Percentiles rank a stretch among this genome's conserved stretches.
Conservation (phyloP, 768 basidiomycete genomes). For the Filobasidium floriforme region DNA sequence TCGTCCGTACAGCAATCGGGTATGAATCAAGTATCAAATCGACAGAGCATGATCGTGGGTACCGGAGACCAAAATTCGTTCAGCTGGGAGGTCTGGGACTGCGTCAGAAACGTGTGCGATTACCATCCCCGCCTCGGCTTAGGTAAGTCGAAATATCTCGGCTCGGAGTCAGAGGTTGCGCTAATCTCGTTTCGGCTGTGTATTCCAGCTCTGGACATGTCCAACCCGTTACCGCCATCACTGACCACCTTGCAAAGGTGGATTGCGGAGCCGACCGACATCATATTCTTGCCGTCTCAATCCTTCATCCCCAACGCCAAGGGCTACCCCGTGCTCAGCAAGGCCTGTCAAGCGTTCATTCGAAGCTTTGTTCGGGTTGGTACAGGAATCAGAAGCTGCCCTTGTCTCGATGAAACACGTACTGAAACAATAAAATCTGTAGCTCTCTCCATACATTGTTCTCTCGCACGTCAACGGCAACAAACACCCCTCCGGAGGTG, state of each 20-base stretch:
- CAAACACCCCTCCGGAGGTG: constrained; percentile 72
- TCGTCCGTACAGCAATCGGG: neutral
- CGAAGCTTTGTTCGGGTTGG: constrained; percentile 54
- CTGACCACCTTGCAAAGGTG: constrained; percentile 72
- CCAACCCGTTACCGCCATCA: constrained; percentile 74
- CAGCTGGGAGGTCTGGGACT: constrained; percentile 99
- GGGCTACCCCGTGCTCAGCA: constrained; percentile 93
- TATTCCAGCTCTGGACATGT: constrained; percentile 73
- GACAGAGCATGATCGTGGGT: constrained; percentile 20
- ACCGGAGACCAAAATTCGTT: constrained; percentile 41
- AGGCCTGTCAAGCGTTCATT: constrained; percentile 83
- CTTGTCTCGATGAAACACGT: constrained; percentile 6
- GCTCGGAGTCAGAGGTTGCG: neutral
- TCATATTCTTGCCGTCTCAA: constrained; percentile 78
- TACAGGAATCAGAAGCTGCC: constrained; percentile 24
- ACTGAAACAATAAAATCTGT: constrained; percentile 28
- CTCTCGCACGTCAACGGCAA: constrained; percentile 61
- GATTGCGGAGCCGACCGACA: constrained; percentile 85
- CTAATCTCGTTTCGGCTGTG: neutral
- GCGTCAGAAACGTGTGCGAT: constrained; percentile 79
- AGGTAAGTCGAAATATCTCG: constrained; percentile 35
- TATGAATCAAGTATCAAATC: neutral
- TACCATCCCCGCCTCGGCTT: constrained; percentile 52
- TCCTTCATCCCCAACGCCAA: constrained; percentile 92
- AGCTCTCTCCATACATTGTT: constrained; percentile 82